phyloP scores from a whole-genome alignment of 2,329 filamentous ascomycete genomes.

The Thielaviopsis euricoi region DNA sequence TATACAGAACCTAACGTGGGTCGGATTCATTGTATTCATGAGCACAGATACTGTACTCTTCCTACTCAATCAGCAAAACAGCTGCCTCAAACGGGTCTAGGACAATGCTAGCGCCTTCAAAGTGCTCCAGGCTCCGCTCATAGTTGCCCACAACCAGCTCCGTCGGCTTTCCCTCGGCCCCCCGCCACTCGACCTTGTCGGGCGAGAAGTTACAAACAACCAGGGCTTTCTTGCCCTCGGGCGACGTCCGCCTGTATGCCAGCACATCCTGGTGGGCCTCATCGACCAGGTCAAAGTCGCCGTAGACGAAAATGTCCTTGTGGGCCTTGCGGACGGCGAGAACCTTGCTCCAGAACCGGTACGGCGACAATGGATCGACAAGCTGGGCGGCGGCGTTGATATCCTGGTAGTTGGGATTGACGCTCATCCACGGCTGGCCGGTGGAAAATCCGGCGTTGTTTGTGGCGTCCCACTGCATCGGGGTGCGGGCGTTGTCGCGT shows the following conservation, averaged over 20 bases:
- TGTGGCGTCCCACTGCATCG: conserved; percentile 52
- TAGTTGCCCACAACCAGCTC: conserved; percentile 21
- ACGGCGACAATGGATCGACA: conserved; percentile 31
- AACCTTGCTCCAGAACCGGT: conserved; percentile 44
- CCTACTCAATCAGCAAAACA: conserved; percentile 18
- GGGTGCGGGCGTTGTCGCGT: conserved; percentile 53
- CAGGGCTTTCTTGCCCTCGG: conserved; percentile 19
- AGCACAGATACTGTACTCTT: neutral
- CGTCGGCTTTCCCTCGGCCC: conserved; percentile 15
- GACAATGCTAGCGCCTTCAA: conserved; percentile 16
- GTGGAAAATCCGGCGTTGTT: conserved; percentile 49
- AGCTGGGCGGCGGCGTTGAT: conserved; percentile 46
- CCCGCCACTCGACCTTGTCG: conserved; percentile 19
- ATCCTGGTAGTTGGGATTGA: conserved; percentile 43
- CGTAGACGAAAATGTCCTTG: conserved; percentile 50
- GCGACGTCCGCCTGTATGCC: conserved; percentile 22
- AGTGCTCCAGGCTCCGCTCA: conserved; percentile 17
- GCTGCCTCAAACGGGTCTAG: conserved; percentile 24
- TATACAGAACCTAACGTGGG: too few species aligned
- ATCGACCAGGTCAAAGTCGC: conserved; percentile 22
- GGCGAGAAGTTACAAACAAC: conserved; percentile 24
- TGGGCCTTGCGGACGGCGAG: conserved; percentile 43
- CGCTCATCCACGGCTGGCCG: conserved; percentile 50
- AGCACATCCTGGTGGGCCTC: conserved; percentile 22
- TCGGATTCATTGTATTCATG: neutral